Evolutionary conservation across 2,329 filamentous ascomycete species (phyloP).

Genomic region (Arachnomyces sp.): DNA sequence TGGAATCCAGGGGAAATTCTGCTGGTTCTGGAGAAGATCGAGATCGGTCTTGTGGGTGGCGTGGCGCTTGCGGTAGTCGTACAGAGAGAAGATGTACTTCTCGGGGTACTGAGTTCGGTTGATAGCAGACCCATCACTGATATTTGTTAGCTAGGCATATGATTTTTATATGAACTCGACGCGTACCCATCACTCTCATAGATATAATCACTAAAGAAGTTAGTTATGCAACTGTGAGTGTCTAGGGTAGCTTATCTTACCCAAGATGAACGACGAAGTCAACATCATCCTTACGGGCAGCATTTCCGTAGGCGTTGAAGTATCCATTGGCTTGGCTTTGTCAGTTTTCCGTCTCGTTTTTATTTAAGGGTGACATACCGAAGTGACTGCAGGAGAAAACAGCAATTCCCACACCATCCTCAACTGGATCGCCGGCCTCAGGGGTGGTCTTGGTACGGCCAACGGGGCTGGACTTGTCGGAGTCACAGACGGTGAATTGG

Average conservation of each 20-base stretch:
- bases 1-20: constrained; percentile 53
- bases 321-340: constrained; percentile 42
- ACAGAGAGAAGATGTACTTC: constrained; percentile 39
- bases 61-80: constrained; percentile 50
- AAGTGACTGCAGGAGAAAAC: constrained; percentile 66
- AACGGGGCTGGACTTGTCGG: constrained; percentile 52
- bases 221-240: neutral
- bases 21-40: constrained; percentile 50
- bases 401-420: constrained; percentile 50
- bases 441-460: constrained; percentile 65
- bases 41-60: constrained; percentile 54
- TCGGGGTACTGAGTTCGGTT: constrained; percentile 44
- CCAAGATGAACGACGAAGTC: constrained; percentile 52
- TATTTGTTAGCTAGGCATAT: constrained; percentile 7
- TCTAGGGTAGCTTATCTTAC: neutral
- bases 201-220: constrained; percentile 48
- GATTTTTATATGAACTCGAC: constrained; percentile 7
- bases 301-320: constrained; percentile 54
- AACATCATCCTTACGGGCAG: constrained; percentile 50
- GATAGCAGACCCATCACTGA: constrained; percentile 42
- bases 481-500: constrained; percentile 60
- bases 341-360: neutral
- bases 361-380: constrained; percentile 32
- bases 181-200: constrained; percentile 50
- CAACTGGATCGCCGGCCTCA: constrained; percentile 45